These are phyloP conservation scores for Amphibolis antarctica DNA, from an alignment of 106 monocot species.

Conservation along the genomic window DNA sequence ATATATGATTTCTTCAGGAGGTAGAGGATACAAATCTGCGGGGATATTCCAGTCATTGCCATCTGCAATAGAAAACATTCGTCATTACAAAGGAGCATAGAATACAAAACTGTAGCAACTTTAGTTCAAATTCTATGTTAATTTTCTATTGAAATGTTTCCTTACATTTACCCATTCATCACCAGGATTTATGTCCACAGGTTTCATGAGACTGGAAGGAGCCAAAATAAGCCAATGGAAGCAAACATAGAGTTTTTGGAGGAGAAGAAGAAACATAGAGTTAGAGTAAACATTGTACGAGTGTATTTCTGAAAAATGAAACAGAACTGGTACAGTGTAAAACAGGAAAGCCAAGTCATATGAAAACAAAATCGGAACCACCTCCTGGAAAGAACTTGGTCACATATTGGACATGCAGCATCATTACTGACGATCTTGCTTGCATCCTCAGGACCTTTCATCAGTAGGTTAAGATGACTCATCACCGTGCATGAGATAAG, in stretches of 20 bases:
- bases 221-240: not conserved
- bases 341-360: slow-evolving; percentile 1
- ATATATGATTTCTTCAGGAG: not conserved
- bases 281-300: not conserved
- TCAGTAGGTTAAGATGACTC: slow-evolving; percentile 17
- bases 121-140: not conserved
- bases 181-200: slow-evolving; percentile 79
- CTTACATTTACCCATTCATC: slow-evolving; percentile 98
- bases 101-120: not conserved
- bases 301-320: not conserved
- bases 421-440: slow-evolving; percentile 82
- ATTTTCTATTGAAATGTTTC: not conserved
- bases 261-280: not conserved
- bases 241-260: not conserved
- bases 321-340: not conserved
- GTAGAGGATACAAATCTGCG: slow-evolving; percentile 40
- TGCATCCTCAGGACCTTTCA: slow-evolving; percentile 85
- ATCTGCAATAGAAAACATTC: slow-evolving; percentile 39
- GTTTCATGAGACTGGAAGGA: slow-evolving; percentile 58
- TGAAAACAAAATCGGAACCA: not conserved
- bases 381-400: slow-evolving; percentile 98
- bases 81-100: not conserved
- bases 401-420: slow-evolving; percentile 90
- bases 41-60: slow-evolving; percentile 62
- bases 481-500: not conserved